Evolutionary conservation across 2,329 filamentous ascomycete species (phyloP).

Genomic region (Incumbomyces lentus): DNA sequence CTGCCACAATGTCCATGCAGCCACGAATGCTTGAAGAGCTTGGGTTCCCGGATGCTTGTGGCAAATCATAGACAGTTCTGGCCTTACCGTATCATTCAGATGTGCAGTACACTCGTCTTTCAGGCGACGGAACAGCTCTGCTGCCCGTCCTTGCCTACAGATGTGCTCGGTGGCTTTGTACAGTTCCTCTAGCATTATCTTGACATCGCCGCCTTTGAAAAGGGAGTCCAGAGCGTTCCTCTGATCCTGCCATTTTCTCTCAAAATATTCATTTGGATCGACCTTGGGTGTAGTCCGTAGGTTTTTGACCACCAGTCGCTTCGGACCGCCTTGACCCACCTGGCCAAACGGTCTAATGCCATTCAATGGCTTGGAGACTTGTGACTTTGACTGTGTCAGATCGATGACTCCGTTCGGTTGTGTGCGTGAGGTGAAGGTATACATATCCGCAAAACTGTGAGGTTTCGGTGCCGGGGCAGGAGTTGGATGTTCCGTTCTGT

Average conservation of each 20-base stretch:
- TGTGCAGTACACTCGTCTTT: constrained; percentile 57
- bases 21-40: constrained; percentile 49
- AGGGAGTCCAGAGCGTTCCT: constrained; percentile 62
- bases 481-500: constrained; percentile 9
- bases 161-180: constrained; percentile 88
- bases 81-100: constrained; percentile 46
- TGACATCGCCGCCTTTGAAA: constrained; percentile 54
- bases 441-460: constrained; percentile 31
- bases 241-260: constrained; percentile 63
- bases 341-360: constrained; percentile 4
- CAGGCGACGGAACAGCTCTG: constrained; percentile 57
- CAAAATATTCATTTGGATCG: constrained; percentile 67
- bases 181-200: constrained; percentile 73
- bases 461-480: constrained; percentile 17
- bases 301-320: constrained; percentile 90
- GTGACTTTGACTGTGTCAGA: constrained; percentile 32
- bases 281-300: constrained; percentile 55
- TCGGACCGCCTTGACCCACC: constrained; percentile 46
- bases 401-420: constrained; percentile 31
- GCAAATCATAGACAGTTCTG: constrained; percentile 46
- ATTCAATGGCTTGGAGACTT: constrained; percentile 17
- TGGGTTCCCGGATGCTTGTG: constrained; percentile 50
- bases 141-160: constrained; percentile 66
- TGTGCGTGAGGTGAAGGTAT: constrained; percentile 36
- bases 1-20: constrained; percentile 69